Evolutionary conservation across 2,329 filamentous ascomycete species (phyloP).

Genomic region (Coleophoma crateriformis): DNA sequence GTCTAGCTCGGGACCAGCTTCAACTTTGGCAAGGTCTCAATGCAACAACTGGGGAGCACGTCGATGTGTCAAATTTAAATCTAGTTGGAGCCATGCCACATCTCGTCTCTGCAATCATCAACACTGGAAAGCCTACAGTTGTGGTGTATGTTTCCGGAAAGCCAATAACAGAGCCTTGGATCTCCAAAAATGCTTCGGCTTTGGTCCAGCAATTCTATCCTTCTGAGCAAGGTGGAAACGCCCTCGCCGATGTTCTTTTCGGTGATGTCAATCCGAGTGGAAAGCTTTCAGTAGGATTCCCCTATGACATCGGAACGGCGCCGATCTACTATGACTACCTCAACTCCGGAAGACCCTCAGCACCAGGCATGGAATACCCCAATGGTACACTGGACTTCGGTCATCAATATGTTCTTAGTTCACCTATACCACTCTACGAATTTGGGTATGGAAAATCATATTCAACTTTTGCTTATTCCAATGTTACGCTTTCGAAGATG

Average conservation of each 20-base stretch:
- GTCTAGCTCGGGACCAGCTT: constrained; percentile 53
- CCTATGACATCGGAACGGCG: constrained; percentile 58
- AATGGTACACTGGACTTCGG: constrained; percentile 72
- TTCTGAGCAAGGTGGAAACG: constrained; percentile 76
- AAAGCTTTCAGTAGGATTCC: constrained; percentile 68
- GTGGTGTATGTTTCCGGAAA: constrained; percentile 81
- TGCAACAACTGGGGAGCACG: constrained; percentile 70
- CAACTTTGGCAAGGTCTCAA: constrained; percentile 68
- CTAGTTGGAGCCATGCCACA: constrained; percentile 66
- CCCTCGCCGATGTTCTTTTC: constrained; percentile 73
- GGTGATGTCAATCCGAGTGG: constrained; percentile 65
- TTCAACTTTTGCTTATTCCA: constrained; percentile 51
- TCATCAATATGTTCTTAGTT: constrained; percentile 80
- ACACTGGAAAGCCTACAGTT: constrained; percentile 68
- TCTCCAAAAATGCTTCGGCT: constrained; percentile 57
- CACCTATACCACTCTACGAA: constrained; percentile 71
- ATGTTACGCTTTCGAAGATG: constrained; percentile 35
- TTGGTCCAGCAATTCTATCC: constrained; percentile 73
- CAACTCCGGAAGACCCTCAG: constrained; percentile 73
- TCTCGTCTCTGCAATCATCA: constrained; percentile 61
- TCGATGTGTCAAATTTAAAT: constrained; percentile 58
- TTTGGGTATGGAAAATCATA: constrained; percentile 81
- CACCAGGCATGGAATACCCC: constrained; percentile 66
- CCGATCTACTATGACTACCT: constrained; percentile 70
- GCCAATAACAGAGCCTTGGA: constrained; percentile 69